Evolutionary conservation across 768 basidiomycete species (phyloP).

Genomic region (Gloeophyllum trabeum): DNA sequence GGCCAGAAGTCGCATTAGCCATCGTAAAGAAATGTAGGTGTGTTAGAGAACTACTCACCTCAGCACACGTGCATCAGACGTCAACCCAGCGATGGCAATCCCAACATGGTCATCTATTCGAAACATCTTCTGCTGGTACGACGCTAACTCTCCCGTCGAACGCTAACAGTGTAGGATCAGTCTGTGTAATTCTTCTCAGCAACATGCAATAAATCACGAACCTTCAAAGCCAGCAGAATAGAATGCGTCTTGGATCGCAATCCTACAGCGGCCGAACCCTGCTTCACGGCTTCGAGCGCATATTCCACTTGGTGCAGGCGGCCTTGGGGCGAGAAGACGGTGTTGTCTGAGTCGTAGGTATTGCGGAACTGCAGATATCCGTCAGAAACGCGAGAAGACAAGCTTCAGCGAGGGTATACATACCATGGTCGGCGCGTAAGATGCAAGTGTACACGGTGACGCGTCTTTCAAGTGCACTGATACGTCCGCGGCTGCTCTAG

Average conservation of each 20-base stretch:
- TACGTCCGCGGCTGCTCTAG: too few species aligned
- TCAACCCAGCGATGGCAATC: slow-evolving; percentile 98
- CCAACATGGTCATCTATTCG: slow-evolving; percentile 99
- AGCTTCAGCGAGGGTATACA: slow-evolving; percentile 5
- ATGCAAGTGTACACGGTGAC: slow-evolving; percentile 14
- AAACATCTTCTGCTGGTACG: slow-evolving; percentile 99
- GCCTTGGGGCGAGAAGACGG: slow-evolving; percentile 93
- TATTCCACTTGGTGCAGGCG: slow-evolving; percentile 97
- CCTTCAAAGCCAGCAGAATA: slow-evolving; percentile 88
- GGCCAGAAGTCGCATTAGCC: slow-evolving; percentile 2
- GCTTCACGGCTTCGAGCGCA: slow-evolving; percentile 98
- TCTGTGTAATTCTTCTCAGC: neutral
- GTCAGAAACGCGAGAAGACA: slow-evolving; percentile 3
- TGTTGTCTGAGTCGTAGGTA: slow-evolving; percentile 98
- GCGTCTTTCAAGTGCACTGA: slow-evolving; percentile 12
- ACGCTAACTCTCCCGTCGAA: slow-evolving; percentile 94
- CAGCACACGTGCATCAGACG: slow-evolving; percentile 93
- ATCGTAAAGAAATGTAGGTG: neutral
- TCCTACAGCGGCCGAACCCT: slow-evolving; percentile 98
- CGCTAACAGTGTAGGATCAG: slow-evolving; percentile 41
- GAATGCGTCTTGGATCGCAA: slow-evolving; percentile 92
- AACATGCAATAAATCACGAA: slow-evolving; percentile 17
- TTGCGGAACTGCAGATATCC: slow-evolving; percentile 61
- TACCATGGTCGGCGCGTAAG: slow-evolving; percentile 17
- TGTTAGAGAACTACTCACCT: slow-evolving; percentile 57